These are phyloP conservation scores for Saussurea involucrata DNA, from an alignment of 129 eudicot genomes.

Conservation along the genomic window DNA sequence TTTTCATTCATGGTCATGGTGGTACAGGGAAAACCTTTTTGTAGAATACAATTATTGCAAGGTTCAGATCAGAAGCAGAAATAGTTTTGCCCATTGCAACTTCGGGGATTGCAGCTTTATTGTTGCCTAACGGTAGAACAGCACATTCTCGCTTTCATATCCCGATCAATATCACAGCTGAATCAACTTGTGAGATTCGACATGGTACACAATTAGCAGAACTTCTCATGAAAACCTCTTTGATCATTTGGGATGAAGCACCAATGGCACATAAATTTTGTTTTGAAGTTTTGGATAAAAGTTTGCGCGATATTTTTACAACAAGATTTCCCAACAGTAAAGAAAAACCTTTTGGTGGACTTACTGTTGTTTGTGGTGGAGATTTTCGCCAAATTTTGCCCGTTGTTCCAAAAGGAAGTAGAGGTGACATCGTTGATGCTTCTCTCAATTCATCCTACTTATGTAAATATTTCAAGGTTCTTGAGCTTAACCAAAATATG, in stretches of 20 bases:
- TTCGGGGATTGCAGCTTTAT: neutral
- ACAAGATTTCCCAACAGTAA: neutral
- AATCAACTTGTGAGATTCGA: conserved; percentile 11
- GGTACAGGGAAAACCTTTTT: neutral
- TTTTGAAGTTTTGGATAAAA: conserved; percentile 5
- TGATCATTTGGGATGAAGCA: conserved; percentile 25
- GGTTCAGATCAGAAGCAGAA: neutral
- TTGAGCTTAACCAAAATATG: too few species aligned
- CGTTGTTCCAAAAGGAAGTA: neutral
- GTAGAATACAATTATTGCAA: neutral
- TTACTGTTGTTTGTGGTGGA: conserved; percentile 9
- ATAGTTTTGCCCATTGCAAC: neutral
- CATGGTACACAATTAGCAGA: neutral
- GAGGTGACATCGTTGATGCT: conserved; percentile 15
- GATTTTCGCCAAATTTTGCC: conserved; percentile 1
- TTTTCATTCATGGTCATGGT: conserved; percentile 4
- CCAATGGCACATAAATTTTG: neutral
- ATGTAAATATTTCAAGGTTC: neutral
- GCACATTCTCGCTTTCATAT: conserved; percentile 15
- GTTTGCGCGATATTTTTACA: conserved; percentile 3
- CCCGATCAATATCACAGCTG: neutral
- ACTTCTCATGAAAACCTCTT: neutral
- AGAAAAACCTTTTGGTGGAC: conserved; percentile 20
- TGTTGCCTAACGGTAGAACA: conserved; percentile 5
- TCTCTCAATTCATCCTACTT: neutral